A percentile compares a stretch with the other conserved stretches of the same genome.
These are phyloP conservation scores for Zygotorulaspora danielsina DNA, from an alignment of 805 yeast species.

Conservation along the genomic window DNA sequence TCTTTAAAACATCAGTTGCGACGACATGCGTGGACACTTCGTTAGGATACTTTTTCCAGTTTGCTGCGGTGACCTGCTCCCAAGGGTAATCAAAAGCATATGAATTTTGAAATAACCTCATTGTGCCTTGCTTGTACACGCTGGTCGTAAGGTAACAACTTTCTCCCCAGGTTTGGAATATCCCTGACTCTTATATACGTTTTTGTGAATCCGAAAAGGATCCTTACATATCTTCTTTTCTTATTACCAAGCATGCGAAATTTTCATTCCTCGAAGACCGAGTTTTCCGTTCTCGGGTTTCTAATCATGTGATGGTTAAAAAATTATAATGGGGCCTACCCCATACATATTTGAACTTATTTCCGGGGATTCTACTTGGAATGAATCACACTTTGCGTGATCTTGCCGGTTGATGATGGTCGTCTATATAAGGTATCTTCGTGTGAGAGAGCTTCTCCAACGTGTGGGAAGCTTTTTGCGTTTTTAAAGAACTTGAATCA, in stretches of 20 bases:
- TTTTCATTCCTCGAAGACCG: not conserved
- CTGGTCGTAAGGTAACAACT: no score
- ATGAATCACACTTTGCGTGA: no score
- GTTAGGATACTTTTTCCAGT: constrained; percentile 97
- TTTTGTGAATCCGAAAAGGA: not conserved
- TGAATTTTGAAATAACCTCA: constrained; percentile 74
- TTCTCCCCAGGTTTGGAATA: not conserved
- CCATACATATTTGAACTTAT: no score
- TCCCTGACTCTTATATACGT: constrained; percentile 1
- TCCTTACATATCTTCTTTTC: constrained; percentile 6
- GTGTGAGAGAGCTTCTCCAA: no score
- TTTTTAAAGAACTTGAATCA: no score
- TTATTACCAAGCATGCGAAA: constrained; percentile 1
- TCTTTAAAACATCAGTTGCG: constrained; percentile 80
- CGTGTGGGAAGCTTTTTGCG: no score
- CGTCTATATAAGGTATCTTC: no score
- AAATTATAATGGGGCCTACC: no score
- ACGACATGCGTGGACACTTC: constrained; percentile 88
- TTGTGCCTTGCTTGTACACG: constrained; percentile 26
- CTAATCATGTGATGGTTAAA: no score
- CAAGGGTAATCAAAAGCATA: constrained; percentile 79
- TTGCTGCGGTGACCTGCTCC: constrained; percentile 93
- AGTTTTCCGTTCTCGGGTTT: no score
- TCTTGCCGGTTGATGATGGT: no score
- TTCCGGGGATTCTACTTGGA: no score